These are phyloP conservation scores for Salvia sclarea DNA, from an alignment of 305 asterid genomes.

Conservation along the genomic window DNA sequence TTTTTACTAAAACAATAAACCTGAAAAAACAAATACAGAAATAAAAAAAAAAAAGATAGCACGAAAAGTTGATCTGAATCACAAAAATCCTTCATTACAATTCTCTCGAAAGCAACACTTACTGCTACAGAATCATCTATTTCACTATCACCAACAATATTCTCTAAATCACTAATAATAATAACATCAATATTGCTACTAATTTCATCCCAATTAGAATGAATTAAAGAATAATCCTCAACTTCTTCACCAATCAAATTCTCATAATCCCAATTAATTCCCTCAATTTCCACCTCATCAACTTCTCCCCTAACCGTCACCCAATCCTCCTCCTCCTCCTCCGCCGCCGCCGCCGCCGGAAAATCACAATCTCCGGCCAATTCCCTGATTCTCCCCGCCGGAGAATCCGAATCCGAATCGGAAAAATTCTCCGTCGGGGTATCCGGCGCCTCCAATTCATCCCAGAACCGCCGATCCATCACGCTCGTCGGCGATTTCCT, in stretches of 20 bases:
- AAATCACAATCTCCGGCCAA: constrained; percentile 38
- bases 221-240: constrained; percentile 35
- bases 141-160: constrained; percentile 17
- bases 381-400: constrained; percentile 48
- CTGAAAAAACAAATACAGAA: neutral
- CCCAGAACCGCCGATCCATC: constrained; percentile 75
- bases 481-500: constrained; percentile 77
- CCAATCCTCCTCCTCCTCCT: constrained; percentile 66
- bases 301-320: constrained; percentile 58
- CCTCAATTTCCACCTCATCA: neutral
- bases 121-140: constrained; percentile 25
- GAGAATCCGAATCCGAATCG: constrained; percentile 37
- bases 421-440: constrained; percentile 28
- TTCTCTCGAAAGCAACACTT: constrained; percentile 8
- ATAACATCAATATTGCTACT: constrained; percentile 17
- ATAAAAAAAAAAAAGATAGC: neutral
- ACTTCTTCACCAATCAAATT: neutral
- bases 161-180: neutral
- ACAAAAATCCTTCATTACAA: constrained; percentile 29
- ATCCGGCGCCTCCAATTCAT: constrained; percentile 45
- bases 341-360: constrained; percentile 10
- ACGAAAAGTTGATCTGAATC: constrained; percentile 28
- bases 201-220: constrained; percentile 32
- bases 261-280: neutral
- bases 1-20: neutral